These are phyloP conservation scores for Tritrichomonas foetus DNA, from an alignment of 208 protist species.

Conservation along the genomic window DNA sequence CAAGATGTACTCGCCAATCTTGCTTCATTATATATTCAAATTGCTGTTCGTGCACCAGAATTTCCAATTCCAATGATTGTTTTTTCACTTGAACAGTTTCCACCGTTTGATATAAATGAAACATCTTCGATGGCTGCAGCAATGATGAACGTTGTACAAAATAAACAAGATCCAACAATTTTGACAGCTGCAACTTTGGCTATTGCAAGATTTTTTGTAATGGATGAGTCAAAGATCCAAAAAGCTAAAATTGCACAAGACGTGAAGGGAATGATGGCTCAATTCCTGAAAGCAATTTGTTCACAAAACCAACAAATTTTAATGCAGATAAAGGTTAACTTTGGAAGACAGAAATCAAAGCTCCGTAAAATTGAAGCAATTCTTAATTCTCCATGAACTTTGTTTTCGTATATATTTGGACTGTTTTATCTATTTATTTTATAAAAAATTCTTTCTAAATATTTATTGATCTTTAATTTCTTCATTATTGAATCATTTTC, in stretches of 20 bases:
- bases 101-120: background rate
- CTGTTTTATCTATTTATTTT: too few species aligned
- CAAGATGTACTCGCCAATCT: background rate
- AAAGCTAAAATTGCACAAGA: background rate
- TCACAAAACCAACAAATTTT: too few species aligned
- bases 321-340: too few species aligned
- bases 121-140: background rate
- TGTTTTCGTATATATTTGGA: too few species aligned
- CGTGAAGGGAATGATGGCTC: too few species aligned
- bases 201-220: background rate
- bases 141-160: background rate
- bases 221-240: background rate
- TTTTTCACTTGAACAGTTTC: background rate
- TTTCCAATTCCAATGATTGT: background rate
- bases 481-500: too few species aligned
- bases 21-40: background rate
- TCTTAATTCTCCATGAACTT: too few species aligned
- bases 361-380: too few species aligned
- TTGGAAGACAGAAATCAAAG: too few species aligned
- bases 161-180: background rate
- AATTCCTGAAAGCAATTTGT: too few species aligned
- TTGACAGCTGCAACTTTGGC: background rate
- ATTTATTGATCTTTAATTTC: too few species aligned
- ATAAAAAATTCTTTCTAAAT: too few species aligned
- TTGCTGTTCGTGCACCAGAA: background rate